Conservation (phyloP, 2,329 filamentous ascomycete species). For the Xylariaceae sp. region DNA sequence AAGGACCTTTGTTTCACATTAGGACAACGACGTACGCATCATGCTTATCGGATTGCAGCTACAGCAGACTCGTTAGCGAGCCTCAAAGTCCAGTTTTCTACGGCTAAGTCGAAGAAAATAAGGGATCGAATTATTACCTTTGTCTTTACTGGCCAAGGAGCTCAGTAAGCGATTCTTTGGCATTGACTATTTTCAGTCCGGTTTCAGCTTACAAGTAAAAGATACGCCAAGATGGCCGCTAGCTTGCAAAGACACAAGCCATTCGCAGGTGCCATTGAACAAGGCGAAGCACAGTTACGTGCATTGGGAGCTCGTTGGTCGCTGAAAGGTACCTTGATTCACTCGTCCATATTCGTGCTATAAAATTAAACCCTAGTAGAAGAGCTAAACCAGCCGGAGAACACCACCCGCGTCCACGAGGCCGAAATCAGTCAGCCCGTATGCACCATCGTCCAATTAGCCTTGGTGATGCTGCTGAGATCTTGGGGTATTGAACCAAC, state of each 20-base stretch:
- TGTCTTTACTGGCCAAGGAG: slow-evolving; percentile 45
- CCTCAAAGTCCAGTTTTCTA: slow-evolving; percentile 3
- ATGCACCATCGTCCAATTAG: slow-evolving; percentile 48
- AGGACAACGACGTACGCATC: slow-evolving; percentile 38
- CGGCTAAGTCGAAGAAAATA: slow-evolving; percentile 11
- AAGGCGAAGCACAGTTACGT: slow-evolving; percentile 28
- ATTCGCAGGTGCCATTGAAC: slow-evolving; percentile 23
- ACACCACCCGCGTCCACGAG: slow-evolving; percentile 34
- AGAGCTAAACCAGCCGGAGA: slow-evolving; percentile 33
- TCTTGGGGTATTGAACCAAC: slow-evolving; percentile 36
- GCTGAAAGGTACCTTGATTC: slow-evolving; percentile 10
- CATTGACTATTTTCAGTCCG: background rate
- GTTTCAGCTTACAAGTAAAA: slow-evolving; percentile 2
- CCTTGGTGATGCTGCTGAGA: slow-evolving; percentile 41
- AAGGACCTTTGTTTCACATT: slow-evolving; percentile 38
- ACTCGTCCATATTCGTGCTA: background rate
- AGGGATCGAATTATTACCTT: slow-evolving; percentile 28
- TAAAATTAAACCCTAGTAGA: slow-evolving; percentile 18
- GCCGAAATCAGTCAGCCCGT: slow-evolving; percentile 42
- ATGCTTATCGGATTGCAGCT: slow-evolving; percentile 27
- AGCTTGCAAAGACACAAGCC: slow-evolving; percentile 4
- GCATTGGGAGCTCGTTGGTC: slow-evolving; percentile 36
- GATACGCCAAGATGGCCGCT: slow-evolving; percentile 16
- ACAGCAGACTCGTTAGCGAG: slow-evolving; percentile 17
- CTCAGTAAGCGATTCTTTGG: slow-evolving; percentile 36